These are phyloP conservation scores for Fusarium graminum DNA, from an alignment of 2,329 filamentous ascomycete genomes.

Conservation along the genomic window DNA sequence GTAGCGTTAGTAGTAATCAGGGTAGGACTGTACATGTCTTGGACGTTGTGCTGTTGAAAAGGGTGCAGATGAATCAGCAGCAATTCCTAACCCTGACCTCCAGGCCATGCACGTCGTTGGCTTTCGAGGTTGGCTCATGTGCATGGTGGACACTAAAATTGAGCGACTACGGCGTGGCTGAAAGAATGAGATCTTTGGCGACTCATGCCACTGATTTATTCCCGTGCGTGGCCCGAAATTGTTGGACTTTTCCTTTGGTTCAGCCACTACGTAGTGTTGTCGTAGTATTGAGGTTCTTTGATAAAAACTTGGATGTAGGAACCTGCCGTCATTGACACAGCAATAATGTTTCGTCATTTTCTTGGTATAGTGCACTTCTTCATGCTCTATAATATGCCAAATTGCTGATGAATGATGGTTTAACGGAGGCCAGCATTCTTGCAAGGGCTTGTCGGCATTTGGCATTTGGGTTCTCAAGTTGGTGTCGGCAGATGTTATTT, in stretches of 20 bases:
- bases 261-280: constrained; percentile 3
- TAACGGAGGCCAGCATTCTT: constrained; percentile 7
- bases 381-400: neutral
- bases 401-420: constrained; percentile 5
- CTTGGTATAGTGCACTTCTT: neutral
- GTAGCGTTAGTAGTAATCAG: constrained; percentile 3
- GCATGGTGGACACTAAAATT: constrained; percentile 6
- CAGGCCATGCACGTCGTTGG: constrained; percentile 19
- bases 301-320: neutral
- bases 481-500: constrained; percentile 24
- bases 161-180: constrained; percentile 10
- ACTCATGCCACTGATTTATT: constrained; percentile 16
- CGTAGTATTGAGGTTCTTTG: neutral
- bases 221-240: constrained; percentile 13
- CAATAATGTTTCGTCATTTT: neutral
- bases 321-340: constrained; percentile 6
- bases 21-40: neutral
- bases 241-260: constrained; percentile 14
- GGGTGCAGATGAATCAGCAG: neutral
- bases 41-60: constrained; percentile 3
- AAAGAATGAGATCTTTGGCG: constrained; percentile 7
- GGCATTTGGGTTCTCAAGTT: constrained; percentile 19
- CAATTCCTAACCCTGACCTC: neutral
- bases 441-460: constrained; percentile 11
- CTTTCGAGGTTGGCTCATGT: constrained; percentile 1